Percentiles rank a stretch among this genome's conserved stretches.
phyloP scores from a whole-genome alignment of 2,329 filamentous ascomycete genomes.

The Fusarium sp. region DNA sequence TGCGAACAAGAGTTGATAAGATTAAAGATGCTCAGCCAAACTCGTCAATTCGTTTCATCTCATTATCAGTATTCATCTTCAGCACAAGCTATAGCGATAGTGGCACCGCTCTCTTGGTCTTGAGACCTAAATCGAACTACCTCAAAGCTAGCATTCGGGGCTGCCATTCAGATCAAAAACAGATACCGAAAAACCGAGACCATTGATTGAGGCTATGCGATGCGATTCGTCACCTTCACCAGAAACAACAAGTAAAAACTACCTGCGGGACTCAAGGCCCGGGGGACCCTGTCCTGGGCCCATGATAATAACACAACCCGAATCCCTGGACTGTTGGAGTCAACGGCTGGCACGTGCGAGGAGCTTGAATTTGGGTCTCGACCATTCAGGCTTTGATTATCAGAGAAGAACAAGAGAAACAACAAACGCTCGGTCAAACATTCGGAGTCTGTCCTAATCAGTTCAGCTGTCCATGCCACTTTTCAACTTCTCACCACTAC shows the following conservation, averaged over 20 bases:
- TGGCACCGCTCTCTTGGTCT: conserved; percentile 20
- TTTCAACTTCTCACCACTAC: conserved; percentile 12
- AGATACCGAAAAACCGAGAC: conserved; percentile 2
- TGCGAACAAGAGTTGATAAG: conserved; percentile 24
- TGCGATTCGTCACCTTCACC: conserved; percentile 11
- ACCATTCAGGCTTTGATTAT: conserved; percentile 18
- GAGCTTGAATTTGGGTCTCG: conserved; percentile 34
- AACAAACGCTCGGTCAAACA: conserved; percentile 33
- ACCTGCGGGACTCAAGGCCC: conserved; percentile 7
- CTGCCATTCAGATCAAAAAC: conserved; percentile 6
- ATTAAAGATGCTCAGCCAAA: conserved; percentile 1
- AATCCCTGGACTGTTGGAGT: conserved; percentile 28
- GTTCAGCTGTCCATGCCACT: conserved; percentile 21
- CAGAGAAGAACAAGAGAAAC: conserved; percentile 10
- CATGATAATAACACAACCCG: conserved; percentile 24
- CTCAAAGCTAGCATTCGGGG: background rate
- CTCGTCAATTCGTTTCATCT: background rate
- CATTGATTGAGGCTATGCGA: background rate
- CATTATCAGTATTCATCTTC: conserved; percentile 18
- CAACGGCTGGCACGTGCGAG: conserved; percentile 46
- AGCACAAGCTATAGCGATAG: conserved; percentile 13
- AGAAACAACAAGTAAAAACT: background rate
- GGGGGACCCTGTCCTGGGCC: conserved; percentile 11
- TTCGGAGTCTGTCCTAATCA: conserved; percentile 16
- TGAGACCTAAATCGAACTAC: conserved; percentile 21